A percentile compares a stretch with the other conserved stretches of the same genome.
Evolutionary conservation across 768 basidiomycete genomes (phyloP).

Genomic region (Coprinopsis marcescibilis): DNA sequence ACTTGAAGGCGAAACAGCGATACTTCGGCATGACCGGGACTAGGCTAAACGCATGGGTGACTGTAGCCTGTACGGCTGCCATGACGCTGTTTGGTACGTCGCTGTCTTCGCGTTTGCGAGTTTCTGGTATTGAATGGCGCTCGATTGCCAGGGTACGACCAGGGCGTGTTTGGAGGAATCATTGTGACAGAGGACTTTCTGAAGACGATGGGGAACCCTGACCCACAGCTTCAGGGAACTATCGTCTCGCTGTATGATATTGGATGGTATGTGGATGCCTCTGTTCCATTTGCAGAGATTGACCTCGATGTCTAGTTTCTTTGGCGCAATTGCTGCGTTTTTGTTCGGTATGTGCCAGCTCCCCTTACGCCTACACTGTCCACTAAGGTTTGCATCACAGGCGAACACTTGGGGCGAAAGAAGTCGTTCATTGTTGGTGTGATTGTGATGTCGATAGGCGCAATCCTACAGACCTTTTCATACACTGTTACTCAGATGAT

Average conservation of each 20-base stretch:
- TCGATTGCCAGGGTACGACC: slow-evolving; percentile 38
- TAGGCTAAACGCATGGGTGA: slow-evolving; percentile 40
- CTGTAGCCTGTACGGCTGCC: slow-evolving; percentile 45
- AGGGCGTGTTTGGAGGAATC: slow-evolving; percentile 49
- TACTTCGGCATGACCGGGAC: slow-evolving; percentile 42
- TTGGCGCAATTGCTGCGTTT: slow-evolving; percentile 41
- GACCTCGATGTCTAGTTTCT: too few species aligned
- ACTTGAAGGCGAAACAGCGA: slow-evolving; percentile 16
- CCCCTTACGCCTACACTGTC: too few species aligned
- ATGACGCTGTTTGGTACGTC: slow-evolving; percentile 45
- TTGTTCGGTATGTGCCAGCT: slow-evolving; percentile 24
- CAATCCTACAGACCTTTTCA: slow-evolving; percentile 42
- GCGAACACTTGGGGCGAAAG: slow-evolving; percentile 39
- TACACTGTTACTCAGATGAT: slow-evolving; percentile 44
- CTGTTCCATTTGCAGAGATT: too few species aligned
- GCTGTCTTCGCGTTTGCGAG: not conserved
- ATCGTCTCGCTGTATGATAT: slow-evolving; percentile 50
- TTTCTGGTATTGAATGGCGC: not conserved
- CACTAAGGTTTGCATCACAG: slow-evolving; percentile 16
- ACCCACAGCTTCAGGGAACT: slow-evolving; percentile 38
- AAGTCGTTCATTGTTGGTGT: slow-evolving; percentile 46
- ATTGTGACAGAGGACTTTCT: slow-evolving; percentile 44
- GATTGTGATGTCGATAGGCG: slow-evolving; percentile 47
- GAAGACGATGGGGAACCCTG: slow-evolving; percentile 41
- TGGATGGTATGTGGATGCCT: slow-evolving; percentile 38